phyloP scores from a whole-genome alignment of 306 rosid genomes.

The Lotus japonicus region DNA sequence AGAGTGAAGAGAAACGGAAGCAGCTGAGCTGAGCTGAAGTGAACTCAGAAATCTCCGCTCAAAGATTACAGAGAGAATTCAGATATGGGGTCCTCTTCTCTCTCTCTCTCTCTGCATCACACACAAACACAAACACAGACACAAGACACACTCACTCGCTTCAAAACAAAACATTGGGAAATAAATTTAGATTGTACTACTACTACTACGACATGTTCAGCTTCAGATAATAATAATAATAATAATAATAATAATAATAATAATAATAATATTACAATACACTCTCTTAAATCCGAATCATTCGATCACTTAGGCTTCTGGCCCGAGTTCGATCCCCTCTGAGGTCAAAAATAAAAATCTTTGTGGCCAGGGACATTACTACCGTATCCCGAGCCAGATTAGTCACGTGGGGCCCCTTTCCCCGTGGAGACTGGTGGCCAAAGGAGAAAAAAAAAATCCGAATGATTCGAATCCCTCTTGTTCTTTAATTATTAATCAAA shows the following conservation, averaged over 20 bases:
- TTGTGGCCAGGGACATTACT: too few species aligned
- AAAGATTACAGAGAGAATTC: constrained; percentile 44
- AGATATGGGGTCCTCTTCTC: constrained; percentile 38
- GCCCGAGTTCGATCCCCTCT: too few species aligned
- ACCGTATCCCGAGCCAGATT: too few species aligned
- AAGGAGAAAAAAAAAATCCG: too few species aligned
- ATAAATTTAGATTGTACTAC: neutral
- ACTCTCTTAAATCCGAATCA: neutral
- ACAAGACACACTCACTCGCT: constrained; percentile 26
- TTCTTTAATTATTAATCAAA: neutral
- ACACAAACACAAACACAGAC: constrained; percentile 23
- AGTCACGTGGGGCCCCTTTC: too few species aligned
- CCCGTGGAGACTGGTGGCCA: too few species aligned
- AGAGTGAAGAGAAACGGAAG: neutral
- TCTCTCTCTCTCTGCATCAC: constrained; percentile 24
- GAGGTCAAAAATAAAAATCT: too few species aligned
- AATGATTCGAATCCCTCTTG: constrained; percentile 28
- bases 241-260: neutral
- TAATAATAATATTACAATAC: neutral
- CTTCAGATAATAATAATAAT: neutral
- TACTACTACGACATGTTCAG: too few species aligned
- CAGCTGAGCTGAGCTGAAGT: too few species aligned
- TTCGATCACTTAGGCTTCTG: too few species aligned
- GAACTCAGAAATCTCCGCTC: constrained; percentile 59
- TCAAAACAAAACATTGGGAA: constrained; percentile 6